These are phyloP conservation scores for Peterozyma xylosa DNA, from an alignment of 805 yeast species.

Conservation along the genomic window DNA sequence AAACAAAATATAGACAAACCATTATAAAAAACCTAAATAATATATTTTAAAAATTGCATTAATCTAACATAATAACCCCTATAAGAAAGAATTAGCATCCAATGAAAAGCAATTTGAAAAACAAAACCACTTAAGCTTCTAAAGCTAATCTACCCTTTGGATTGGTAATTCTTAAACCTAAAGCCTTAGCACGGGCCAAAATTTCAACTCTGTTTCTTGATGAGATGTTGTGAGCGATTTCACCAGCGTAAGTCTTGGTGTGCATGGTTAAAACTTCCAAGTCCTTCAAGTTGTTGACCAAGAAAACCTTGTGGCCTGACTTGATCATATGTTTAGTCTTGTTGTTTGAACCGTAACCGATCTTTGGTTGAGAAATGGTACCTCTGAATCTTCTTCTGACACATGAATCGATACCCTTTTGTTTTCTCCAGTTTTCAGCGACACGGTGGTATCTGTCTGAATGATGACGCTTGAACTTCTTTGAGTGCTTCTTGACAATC, in stretches of 20 bases:
- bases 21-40: too few species aligned
- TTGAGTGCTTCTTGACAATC: constrained; percentile 99
- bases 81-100: too few species aligned
- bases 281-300: constrained; percentile 88
- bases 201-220: constrained; percentile 97
- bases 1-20: too few species aligned
- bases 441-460: constrained; percentile 99
- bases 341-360: constrained; percentile 99
- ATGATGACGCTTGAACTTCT: constrained; percentile 99
- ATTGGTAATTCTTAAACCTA: constrained; percentile 98
- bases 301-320: constrained; percentile 96
- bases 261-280: constrained; percentile 93
- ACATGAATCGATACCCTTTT: constrained; percentile 99
- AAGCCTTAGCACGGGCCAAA: constrained; percentile 94
- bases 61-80: too few species aligned
- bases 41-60: too few species aligned
- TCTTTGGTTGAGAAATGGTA: constrained; percentile 97
- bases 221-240: constrained; percentile 97
- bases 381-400: constrained; percentile 99
- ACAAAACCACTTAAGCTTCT: constrained; percentile 67
- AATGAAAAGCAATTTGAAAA: neutral
- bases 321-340: constrained; percentile 94
- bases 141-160: constrained; percentile 97
- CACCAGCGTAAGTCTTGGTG: constrained; percentile 99
- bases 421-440: constrained; percentile 99